Conservation (phyloP, 108 stramenopile species). For the Fragilariopsis cylindrus region DNA sequence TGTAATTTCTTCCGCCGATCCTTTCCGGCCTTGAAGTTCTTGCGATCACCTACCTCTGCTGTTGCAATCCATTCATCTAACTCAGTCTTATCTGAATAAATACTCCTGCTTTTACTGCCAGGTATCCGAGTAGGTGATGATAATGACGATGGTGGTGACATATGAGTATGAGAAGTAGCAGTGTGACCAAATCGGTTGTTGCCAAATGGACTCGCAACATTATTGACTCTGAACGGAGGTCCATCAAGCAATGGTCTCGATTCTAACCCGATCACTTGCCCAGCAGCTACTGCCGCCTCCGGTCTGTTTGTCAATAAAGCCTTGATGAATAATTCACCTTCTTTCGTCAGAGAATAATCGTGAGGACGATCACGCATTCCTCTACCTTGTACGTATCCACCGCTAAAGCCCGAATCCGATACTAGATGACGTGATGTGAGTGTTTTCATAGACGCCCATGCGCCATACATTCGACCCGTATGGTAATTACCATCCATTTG, state of each 20-base stretch:
- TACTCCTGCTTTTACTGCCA: not conserved
- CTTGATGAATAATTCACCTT: conserved; percentile 30
- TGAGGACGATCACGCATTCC: not conserved
- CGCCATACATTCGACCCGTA: conserved; percentile 34
- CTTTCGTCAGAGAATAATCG: conserved; percentile 20
- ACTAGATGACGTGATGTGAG: not conserved
- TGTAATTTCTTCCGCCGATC: conserved; percentile 29
- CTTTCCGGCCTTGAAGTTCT: conserved; percentile 28
- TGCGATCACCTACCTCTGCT: conserved; percentile 13
- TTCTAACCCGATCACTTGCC: too few species aligned
- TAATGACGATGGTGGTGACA: too few species aligned
- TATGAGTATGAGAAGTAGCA: too few species aligned
- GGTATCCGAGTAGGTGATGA: not conserved
- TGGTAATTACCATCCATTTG: conserved; percentile 33
- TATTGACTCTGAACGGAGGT: too few species aligned
- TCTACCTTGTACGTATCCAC: too few species aligned
- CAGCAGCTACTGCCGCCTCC: not conserved
- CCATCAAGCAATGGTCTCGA: too few species aligned
- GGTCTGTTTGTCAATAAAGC: conserved; percentile 21
- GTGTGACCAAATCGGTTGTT: too few species aligned
- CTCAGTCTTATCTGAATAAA: not conserved
- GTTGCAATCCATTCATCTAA: conserved; percentile 17
- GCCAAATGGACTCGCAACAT: too few species aligned
- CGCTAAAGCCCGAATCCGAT: too few species aligned
- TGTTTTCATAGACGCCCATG: conserved; percentile 29